phyloP scores from a whole-genome alignment of 2,329 filamentous ascomycete species.

The Orbilia blumenaviensis region DNA sequence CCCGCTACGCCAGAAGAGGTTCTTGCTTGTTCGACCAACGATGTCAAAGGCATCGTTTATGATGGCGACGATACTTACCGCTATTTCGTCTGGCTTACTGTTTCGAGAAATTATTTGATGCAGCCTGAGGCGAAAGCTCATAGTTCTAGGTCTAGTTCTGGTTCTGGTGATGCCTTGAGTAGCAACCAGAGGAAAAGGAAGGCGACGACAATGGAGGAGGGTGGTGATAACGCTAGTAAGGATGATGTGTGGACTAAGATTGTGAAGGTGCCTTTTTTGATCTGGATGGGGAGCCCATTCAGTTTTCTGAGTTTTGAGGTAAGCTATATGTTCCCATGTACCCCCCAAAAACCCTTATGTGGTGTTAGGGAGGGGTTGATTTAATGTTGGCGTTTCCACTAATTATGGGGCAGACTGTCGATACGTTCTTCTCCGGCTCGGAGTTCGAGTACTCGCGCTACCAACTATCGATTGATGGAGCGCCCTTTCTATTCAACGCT shows the following conservation, averaged over 20 bases:
- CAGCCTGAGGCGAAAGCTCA: neutral
- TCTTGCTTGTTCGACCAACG: neutral
- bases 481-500: conserved; percentile 10
- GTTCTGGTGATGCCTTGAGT: neutral
- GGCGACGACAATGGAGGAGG: neutral
- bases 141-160: neutral
- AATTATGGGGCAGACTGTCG: neutral
- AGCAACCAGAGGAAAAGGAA: neutral
- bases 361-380: neutral
- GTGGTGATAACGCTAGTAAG: no score
- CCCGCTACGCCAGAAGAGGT: conserved; percentile 2
- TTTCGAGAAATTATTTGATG: neutral
- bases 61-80: conserved; percentile 19
- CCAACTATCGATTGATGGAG: conserved; percentile 11
- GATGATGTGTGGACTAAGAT: conserved; percentile 2
- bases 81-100: conserved; percentile 47
- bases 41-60: conserved; percentile 37
- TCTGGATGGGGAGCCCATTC: conserved; percentile 33
- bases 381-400: neutral
- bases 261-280: conserved; percentile 40
- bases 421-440: conserved; percentile 10
- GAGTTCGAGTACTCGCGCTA: conserved; percentile 12
- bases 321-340: neutral
- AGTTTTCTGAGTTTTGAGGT: conserved; percentile 44
- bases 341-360: no score